These are phyloP conservation scores for Verruconis gallopava DNA, from an alignment of 2,329 filamentous ascomycete species.

Conservation along the genomic window DNA sequence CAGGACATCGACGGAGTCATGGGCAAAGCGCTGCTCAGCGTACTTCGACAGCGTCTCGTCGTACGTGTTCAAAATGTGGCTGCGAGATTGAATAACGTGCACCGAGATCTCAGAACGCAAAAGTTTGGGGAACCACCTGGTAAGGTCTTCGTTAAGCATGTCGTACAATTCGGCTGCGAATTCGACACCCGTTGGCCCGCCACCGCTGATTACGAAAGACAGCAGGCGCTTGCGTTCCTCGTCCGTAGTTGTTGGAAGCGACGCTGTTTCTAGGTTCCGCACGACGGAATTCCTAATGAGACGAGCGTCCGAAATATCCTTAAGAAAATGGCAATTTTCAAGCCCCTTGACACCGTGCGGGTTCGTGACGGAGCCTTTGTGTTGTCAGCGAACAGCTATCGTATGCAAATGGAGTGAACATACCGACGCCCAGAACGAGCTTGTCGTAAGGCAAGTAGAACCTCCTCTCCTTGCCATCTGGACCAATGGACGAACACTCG, in stretches of 20 bases:
- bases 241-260: constrained; percentile 82
- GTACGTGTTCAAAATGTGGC: constrained; percentile 95
- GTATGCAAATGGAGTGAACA: constrained; percentile 13
- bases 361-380: constrained; percentile 67
- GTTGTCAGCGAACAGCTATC: background rate
- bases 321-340: constrained; percentile 87
- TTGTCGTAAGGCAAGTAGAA: constrained; percentile 99
- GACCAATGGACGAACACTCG: constrained; percentile 64
- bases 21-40: constrained; percentile 67
- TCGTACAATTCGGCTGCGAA: constrained; percentile 96
- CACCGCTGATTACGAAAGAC: constrained; percentile 92
- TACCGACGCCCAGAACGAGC: constrained; percentile 74
- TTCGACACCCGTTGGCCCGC: constrained; percentile 91
- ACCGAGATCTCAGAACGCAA: constrained; percentile 97
- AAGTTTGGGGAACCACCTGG: constrained; percentile 69
- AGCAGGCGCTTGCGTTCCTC: constrained; percentile 76
- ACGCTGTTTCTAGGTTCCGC: constrained; percentile 79
- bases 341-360: constrained; percentile 91
- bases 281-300: constrained; percentile 80
- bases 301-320: constrained; percentile 86
- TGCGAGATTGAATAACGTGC: constrained; percentile 86
- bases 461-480: constrained; percentile 55
- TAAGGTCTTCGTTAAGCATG: constrained; percentile 88
- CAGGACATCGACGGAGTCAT: constrained; percentile 81
- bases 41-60: constrained; percentile 89